A percentile compares a stretch with the other conserved stretches of the same genome.
These are phyloP conservation scores for Heliamphora exappendiculata DNA, from an alignment of 148 eudicot genomes.

Conservation along the genomic window DNA sequence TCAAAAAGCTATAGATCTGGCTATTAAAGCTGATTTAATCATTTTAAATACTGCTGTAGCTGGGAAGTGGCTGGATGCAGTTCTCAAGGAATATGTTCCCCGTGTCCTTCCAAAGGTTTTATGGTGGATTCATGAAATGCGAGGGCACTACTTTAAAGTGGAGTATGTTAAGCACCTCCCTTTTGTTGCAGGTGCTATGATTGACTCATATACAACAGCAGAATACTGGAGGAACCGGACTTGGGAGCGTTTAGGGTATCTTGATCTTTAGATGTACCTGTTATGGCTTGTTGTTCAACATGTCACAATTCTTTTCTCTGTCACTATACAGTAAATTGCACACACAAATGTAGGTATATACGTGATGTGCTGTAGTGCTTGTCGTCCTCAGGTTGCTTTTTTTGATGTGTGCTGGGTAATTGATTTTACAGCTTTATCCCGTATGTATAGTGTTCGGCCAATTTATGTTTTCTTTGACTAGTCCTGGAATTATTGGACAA, in stretches of 20 bases:
- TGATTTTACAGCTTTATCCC: not conserved
- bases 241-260: conserved; percentile 72
- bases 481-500: not conserved
- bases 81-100: conserved; percentile 70
- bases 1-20: conserved; percentile 72
- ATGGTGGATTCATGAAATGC: conserved; percentile 99
- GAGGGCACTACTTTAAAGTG: conserved; percentile 88
- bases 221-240: conserved; percentile 92
- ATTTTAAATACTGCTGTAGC: conserved; percentile 90
- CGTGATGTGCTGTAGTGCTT: not conserved
- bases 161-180: conserved; percentile 93
- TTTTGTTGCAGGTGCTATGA: conserved; percentile 90
- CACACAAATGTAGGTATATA: not conserved
- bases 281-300: not conserved
- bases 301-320: not conserved
- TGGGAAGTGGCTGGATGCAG: conserved; percentile 92
- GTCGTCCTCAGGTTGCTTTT: not conserved
- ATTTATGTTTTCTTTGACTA: not conserved
- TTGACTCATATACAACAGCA: conserved; percentile 85
- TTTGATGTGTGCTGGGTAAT: not conserved
- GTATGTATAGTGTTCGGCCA: not conserved
- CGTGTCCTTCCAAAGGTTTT: conserved; percentile 83
- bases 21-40: conserved; percentile 84
- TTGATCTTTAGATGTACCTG: not conserved
- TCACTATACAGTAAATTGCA: not conserved